Base-by-base conservation (phyloP, 257 asterid species). In the Plantago elongata region DNA sequence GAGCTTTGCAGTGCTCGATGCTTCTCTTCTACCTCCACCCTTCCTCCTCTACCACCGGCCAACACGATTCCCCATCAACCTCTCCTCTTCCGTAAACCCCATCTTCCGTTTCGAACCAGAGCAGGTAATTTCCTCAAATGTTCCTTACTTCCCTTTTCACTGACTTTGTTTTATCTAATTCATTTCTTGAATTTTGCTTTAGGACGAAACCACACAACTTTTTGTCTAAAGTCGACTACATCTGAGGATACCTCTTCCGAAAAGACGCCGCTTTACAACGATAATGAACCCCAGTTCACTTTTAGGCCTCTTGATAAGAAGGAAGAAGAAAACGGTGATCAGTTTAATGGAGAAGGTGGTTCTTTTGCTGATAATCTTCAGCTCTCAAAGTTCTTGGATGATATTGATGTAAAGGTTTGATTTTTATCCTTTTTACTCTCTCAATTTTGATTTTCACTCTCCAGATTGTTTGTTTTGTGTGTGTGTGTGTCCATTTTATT, bases 1-100 rank as follows among this genome's bases (percentile, higher is more conserved):
- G 83, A 74, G 82, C 65, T 81, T 0, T 77, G 80, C 77, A 62
- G 75, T 30, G 79, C 69, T 75, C 77, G 70, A 73, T 64, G 81
- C 60, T 46, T 74, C 56, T 69, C 82, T 22, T 22, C 27, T 22
- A 0, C 64, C 63, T 22, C 27, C 2, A 22, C 27, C n/a, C 57
- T 52, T 52, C 57, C 72, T 9, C 45, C 57, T 48, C 66, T 74
- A 11, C 71, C 17, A 5, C 67, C 70, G 16, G 49, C 58, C 45
- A 45, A 54, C 46, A 3, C 79, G 0, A 30, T 62, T 65, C 1
- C 27, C 27, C 27, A 22, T 22, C 73, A 62, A 14, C 63, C 63
- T 14, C 45, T 49, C 5, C 51, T 57, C 22, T 66, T 29, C 9
- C 71, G 64, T 69, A 71, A 34, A 44, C 1, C 49, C 46, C 59